Evolutionary conservation across 2,329 filamentous ascomycete genomes (phyloP).

Genomic region (Fusarium temperatum): DNA sequence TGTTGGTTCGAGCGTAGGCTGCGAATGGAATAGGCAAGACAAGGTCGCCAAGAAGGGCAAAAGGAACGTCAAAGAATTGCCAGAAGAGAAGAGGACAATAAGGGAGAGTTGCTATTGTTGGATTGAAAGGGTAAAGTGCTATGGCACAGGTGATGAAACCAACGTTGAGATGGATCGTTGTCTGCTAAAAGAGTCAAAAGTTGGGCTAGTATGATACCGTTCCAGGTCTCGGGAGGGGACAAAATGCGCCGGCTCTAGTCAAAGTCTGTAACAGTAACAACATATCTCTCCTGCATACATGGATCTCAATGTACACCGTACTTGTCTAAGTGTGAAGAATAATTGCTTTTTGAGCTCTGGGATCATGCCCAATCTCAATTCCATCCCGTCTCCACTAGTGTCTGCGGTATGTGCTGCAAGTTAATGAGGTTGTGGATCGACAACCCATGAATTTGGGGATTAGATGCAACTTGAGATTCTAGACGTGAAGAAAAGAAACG

Average conservation of each 20-base stretch:
- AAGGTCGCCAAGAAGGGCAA: neutral
- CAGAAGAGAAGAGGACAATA: slow-evolving; percentile 6
- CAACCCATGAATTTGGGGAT: slow-evolving; percentile 9
- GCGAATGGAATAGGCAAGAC: slow-evolving; percentile 1
- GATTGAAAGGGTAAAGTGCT: slow-evolving; percentile 8
- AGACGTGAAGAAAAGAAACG: slow-evolving; percentile 10
- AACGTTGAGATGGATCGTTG: neutral
- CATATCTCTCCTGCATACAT: neutral
- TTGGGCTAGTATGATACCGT: slow-evolving; percentile 9
- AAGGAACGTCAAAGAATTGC: neutral
- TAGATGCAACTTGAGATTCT: slow-evolving; percentile 1
- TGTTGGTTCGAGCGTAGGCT: slow-evolving; percentile 1
- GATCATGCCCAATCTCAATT: slow-evolving; percentile 24
- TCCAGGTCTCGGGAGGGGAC: slow-evolving; percentile 3
- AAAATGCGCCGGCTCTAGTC: neutral
- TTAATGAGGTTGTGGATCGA: slow-evolving; percentile 29
- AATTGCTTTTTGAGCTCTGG: slow-evolving; percentile 34
- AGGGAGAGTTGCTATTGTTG: slow-evolving; percentile 4
- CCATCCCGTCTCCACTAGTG: slow-evolving; percentile 11
- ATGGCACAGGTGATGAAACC: neutral
- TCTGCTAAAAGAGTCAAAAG: slow-evolving; percentile 16
- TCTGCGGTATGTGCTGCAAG: slow-evolving; percentile 20
- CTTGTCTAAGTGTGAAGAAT: slow-evolving; percentile 3
- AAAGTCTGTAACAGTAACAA: neutral
- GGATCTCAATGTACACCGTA: neutral